These are phyloP conservation scores for Puccinia polysora DNA, from an alignment of 1,284 basidiomycete species.

Conservation along the genomic window DNA sequence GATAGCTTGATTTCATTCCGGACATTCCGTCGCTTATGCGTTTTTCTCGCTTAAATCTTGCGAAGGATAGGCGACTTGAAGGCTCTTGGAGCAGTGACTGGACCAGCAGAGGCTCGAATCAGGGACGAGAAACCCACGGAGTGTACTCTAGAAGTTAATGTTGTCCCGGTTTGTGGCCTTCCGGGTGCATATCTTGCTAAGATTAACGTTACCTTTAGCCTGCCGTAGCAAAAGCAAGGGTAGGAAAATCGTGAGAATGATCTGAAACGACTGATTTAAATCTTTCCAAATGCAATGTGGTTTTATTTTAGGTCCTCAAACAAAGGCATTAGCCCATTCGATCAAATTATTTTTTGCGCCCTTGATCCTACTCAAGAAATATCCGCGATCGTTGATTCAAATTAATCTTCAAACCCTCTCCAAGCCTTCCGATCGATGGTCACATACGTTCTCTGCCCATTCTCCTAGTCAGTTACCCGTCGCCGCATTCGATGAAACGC, in stretches of 20 bases:
- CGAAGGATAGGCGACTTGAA: conserved; percentile 53
- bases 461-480: not conserved
- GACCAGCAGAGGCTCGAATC: conserved; percentile 58
- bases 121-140: conserved; percentile 58
- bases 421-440: conserved; percentile 57
- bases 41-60: not conserved
- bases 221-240: not conserved
- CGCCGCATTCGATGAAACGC: conserved; percentile 1
- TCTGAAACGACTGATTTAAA: not conserved
- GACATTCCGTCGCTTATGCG: not conserved
- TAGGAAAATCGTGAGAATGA: not conserved
- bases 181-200: conserved; percentile 54
- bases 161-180: conserved; percentile 56
- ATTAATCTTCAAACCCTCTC: conserved; percentile 61
- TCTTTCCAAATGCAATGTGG: not conserved
- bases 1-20: not conserved
- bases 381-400: conserved; percentile 62
- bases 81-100: conserved; percentile 56
- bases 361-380: conserved; percentile 55
- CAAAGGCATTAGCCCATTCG: conserved; percentile 53
- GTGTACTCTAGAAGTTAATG: conserved; percentile 58
- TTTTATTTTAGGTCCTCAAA: conserved; percentile 52
- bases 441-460: not conserved
- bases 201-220: not conserved
- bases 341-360: conserved; percentile 53